Evolutionary conservation across 2,329 filamentous ascomycete species (phyloP), one percentile per base, ranked within the genome.

Genomic region (Arachnopeziza araneosa): DNA sequence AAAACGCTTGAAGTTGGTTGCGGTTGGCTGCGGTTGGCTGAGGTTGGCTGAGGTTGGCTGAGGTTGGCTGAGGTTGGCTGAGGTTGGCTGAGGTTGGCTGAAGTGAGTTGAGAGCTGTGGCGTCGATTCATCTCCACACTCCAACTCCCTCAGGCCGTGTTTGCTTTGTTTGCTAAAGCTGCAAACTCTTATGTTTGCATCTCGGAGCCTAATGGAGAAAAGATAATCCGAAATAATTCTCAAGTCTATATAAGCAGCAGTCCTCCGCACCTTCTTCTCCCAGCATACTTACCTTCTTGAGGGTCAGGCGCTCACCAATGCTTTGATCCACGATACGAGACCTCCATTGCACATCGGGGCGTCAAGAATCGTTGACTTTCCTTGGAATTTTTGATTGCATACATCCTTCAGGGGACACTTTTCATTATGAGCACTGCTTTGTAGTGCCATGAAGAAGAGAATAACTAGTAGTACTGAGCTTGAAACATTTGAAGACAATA

Each of bases 311-410:
- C 64, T 74, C 73, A 73, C 62, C 68, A 66, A 69, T 69, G 50
- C 56, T 54, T 62, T 57, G 24, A 55, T 50, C 58, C 58, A 67
- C 68, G 59, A 59, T 67, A 70, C 67, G 74, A 78, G 76, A 75
- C 78, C 79, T 81, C 76, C 80, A 82, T 82, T 82, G 80, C 80
- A 82, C 79, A 81, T 68, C 79, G 79, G 75, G 79, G 79, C 69
- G 78, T 76, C 76, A 74, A 77, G 69, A 70, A 65, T 67, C 49
- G 65, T 68, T 65, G 52, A 59, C 54, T 65, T 50, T 61, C 61
- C 61, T 79, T 76, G 75, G 71, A 78, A 78, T 79, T 77, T 79
- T 79, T 79, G 77, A 74, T 78, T 73, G 74, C 69, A 70, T 66
- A 68, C 71, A 58, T 24, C 50, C 56, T 53, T 48, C 23, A n/a